Base-by-base conservation (phyloP, 352 stramenopile genomes). In the Phytophthora megakarya region DNA sequence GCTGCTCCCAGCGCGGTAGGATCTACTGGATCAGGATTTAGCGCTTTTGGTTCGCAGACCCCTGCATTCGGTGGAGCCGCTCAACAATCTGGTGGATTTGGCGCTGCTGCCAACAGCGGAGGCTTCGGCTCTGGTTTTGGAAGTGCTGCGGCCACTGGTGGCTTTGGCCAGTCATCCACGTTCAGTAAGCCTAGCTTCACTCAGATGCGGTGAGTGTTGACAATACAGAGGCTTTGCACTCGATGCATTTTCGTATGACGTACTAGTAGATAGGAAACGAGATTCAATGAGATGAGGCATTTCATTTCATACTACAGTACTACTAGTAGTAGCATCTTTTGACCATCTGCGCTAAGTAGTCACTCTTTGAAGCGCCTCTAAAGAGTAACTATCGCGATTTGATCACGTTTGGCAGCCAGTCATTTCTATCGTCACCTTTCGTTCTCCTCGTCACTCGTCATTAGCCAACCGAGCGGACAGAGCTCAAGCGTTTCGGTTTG, bases 141-240 rank as follows among this genome's bases (percentile, higher is more conserved):
- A 49, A 58, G 70, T 16, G 52, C 25, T 54, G 51, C 61, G 6
- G 40, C 33, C 35, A 40, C 43, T 5, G 54, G 70, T 10, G 73
- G 72, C 26, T 84, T 86, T 18, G 65, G 68, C 5, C 75, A 84
- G 40, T 39, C 67, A 37, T 37, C 60, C n/a, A 30, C 70, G 11
- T 87, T 87, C 50, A 67, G 28, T 7, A 78, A 52, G 52, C 53
- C 75, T 19, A 88, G 78, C 61, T 88, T 88, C 44, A 86, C 78
- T 3, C 78, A 81, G 50, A 84, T 84, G 76, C 73, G 70, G 33
- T 84, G 57, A 75, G 44, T 19, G 4, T 1, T 13, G 39, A 40
- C 19, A n/a, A 21, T 12, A 15, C 12, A 11, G 18, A 46, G 9
- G 37, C 16, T 44, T 25, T 16, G 35, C 5, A 47, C 45, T 26